Conservation (phyloP, 371 early-diverging fungal species). For the Actinomucor elegans region DNA sequence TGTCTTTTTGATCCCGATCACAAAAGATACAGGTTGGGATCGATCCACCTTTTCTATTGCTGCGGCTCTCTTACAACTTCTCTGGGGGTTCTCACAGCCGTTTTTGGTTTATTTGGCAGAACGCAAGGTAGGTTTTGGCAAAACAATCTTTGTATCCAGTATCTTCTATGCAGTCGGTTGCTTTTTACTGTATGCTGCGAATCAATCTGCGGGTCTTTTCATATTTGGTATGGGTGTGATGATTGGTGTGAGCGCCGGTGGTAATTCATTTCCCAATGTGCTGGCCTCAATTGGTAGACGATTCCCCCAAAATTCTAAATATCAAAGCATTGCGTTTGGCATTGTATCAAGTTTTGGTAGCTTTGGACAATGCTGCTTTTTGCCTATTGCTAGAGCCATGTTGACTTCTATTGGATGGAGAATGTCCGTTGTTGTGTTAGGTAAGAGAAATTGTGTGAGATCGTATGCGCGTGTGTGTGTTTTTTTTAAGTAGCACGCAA, state of each 20-base stretch:
- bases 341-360: conserved; percentile 36
- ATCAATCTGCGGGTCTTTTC: conserved; percentile 19
- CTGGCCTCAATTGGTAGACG: conserved; percentile 28
- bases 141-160: conserved; percentile 17
- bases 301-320: conserved; percentile 21
- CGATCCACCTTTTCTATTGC: conserved; percentile 33
- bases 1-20: conserved; percentile 32
- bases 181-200: conserved; percentile 26
- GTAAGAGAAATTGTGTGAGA: too few species aligned
- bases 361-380: conserved; percentile 33
- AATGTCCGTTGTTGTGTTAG: conserved; percentile 20
- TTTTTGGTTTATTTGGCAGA: conserved; percentile 33
- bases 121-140: conserved; percentile 29
- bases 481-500: neutral
- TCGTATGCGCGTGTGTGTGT: too few species aligned
- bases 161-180: conserved; percentile 26
- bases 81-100: conserved; percentile 31
- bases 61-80: conserved; percentile 21
- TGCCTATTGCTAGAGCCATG: conserved; percentile 29
- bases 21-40: conserved; percentile 28
- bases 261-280: conserved; percentile 30
- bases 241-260: conserved; percentile 31
- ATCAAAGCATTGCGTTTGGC: conserved; percentile 34
- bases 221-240: conserved; percentile 30
- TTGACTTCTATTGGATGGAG: conserved; percentile 28